These are phyloP conservation scores for Penicillium sp. DNA, from an alignment of 2,329 filamentous ascomycete genomes.

Conservation along the genomic window DNA sequence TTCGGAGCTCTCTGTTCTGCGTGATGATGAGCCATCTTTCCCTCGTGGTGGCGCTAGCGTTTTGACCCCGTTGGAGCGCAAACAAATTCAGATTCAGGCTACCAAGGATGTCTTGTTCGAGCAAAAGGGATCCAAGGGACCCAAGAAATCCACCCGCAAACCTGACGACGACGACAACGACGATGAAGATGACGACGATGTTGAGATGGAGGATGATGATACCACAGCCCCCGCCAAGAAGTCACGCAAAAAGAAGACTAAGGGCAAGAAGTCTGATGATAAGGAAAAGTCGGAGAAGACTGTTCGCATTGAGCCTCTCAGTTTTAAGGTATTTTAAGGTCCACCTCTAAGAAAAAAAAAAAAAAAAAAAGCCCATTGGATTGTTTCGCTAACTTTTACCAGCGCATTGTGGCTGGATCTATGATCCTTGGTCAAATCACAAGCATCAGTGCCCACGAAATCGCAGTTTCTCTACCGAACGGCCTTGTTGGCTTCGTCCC, in stretches of 20 bases:
- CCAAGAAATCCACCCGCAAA: conserved; percentile 49
- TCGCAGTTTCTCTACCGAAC: conserved; percentile 84
- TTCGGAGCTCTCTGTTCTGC: conserved; percentile 48
- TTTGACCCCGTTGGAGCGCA: conserved; percentile 89
- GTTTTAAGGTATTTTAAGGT: conserved; percentile 70
- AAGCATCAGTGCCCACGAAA: conserved; percentile 74
- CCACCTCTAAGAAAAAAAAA: neutral
- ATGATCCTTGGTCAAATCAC: conserved; percentile 84
- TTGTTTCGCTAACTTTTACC: conserved; percentile 34
- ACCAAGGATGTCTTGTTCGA: conserved; percentile 91
- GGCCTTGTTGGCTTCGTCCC: conserved; percentile 88
- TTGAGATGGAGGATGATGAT: conserved; percentile 51
- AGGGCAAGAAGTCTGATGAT: conserved; percentile 53
- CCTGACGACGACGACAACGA: conserved; percentile 61
- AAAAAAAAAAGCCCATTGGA: neutral
- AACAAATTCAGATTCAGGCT: conserved; percentile 92
- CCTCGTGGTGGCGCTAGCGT: conserved; percentile 89
- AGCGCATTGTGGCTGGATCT: conserved; percentile 83
- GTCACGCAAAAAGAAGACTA: conserved; percentile 41
- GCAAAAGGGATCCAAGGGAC: conserved; percentile 65
- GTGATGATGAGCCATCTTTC: conserved; percentile 84
- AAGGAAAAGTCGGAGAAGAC: conserved; percentile 51
- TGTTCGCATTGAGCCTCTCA: conserved; percentile 81
- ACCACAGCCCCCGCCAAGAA: conserved; percentile 37
- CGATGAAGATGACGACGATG: conserved; percentile 53